Base-by-base conservation (phyloP, 345 rosid species). In the Camelina laxa region DNA sequence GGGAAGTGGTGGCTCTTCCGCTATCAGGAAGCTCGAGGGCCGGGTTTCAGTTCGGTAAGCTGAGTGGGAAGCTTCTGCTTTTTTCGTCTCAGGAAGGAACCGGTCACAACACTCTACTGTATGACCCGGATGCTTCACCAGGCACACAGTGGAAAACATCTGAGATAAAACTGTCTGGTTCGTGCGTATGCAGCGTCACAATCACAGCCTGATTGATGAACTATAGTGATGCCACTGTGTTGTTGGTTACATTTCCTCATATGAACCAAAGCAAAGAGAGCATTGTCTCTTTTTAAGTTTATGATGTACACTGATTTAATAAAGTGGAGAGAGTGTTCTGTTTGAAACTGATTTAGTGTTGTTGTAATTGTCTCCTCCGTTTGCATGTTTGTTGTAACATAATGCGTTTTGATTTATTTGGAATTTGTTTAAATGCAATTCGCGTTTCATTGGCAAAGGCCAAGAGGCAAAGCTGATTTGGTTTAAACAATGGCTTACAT, bases 1-100 rank as follows among this genome's bases (percentile, higher is more conserved):
- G 99, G 99, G 85, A 82, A 81, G 81, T 76, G 87, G 97, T 89
- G 9, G 76, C 87, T 3, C 85, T 90, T 61, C 99, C 99, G 1
- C 74, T 91, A 62, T 76, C 92, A 0, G 96, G 97, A 51, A 82
- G 94, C 85, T 75, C 90, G 4, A 79, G 80, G 35, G 72, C 86
- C 4, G 87, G 84, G 69, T 92, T 95, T 47, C 85, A 87, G 50
- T 90, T 90, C 6, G 99, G 99, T 66, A 86, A 88, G 57, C 77
- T 88, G 50, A 90, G 74, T 4, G 87, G 95, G 16, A 95, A 87
- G 72, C 96, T 95, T 68, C 64, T 95, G 57, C 79, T 95, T 10
- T 89, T 95, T 82, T 83, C 97, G 0, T 70, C 78, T 19, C 74
- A 83, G 83, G 83, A 84, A 69, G 87, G 62, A 41, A 84, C 85